Evolutionary conservation across 78 protist genomes (phyloP).

Genomic region (Monocercomonoides exilis): DNA sequence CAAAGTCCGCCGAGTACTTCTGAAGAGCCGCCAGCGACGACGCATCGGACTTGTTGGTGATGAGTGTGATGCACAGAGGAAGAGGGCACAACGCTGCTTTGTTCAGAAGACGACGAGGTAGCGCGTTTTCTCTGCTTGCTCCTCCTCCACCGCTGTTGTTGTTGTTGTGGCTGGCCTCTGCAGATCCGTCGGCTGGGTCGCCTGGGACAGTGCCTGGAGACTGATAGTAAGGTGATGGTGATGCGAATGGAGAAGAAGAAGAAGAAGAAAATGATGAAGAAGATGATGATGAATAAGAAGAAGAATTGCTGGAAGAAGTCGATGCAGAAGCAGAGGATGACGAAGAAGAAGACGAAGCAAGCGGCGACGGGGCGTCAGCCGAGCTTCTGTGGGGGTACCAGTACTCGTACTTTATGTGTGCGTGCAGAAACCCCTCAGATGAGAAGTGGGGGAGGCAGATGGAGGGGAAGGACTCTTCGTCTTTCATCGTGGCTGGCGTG

Average conservation of each 20-base stretch:
- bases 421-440: not conserved
- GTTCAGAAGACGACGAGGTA: no score
- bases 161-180: no score
- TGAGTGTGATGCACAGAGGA: no score
- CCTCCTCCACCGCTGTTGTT: no score
- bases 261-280: not conserved
- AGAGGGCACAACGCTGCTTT: no score
- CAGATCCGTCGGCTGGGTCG: no score
- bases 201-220: not conserved
- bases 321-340: not conserved
- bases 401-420: not conserved
- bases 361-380: not conserved
- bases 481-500: not conserved
- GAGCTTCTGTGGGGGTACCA: not conserved
- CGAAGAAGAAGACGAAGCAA: not conserved
- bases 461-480: not conserved
- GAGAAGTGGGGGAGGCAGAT: constrained; percentile 17
- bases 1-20: no score
- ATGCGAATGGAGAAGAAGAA: not conserved
- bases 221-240: not conserved
- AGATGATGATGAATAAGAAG: not conserved
- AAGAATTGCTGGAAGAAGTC: not conserved
- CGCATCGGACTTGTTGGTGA: no score
- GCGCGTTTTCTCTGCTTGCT: no score
- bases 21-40: no score